These are phyloP conservation scores for Talaromyces verruculosus DNA, from an alignment of 2,329 filamentous ascomycete species.

Conservation along the genomic window DNA sequence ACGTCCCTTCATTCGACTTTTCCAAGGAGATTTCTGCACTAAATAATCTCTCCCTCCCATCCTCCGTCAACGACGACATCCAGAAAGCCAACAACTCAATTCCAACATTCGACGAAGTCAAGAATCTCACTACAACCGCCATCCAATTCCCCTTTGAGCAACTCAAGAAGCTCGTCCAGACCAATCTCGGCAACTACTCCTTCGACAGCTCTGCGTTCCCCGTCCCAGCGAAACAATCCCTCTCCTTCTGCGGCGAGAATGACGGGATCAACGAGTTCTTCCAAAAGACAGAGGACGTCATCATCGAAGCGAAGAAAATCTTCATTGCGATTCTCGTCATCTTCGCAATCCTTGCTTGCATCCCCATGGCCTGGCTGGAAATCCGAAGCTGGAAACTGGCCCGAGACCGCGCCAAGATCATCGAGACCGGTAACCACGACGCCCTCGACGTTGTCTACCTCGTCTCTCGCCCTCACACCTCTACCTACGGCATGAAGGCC, in stretches of 20 bases:
- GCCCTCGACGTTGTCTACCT: slow-evolving; percentile 88
- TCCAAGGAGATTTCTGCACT: slow-evolving; percentile 64
- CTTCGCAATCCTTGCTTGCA: slow-evolving; percentile 69
- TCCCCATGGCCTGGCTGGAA: slow-evolving; percentile 79
- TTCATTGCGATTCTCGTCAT: slow-evolving; percentile 74
- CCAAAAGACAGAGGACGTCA: slow-evolving; percentile 64
- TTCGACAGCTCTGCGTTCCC: slow-evolving; percentile 80
- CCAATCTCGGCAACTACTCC: slow-evolving; percentile 68
- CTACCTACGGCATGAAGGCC: slow-evolving; percentile 68
- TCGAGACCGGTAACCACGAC: slow-evolving; percentile 66
- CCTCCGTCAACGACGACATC: slow-evolving; percentile 67
- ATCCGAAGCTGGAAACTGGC: slow-evolving; percentile 73
- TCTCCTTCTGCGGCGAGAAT: slow-evolving; percentile 88
- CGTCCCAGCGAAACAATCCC: slow-evolving; percentile 74
- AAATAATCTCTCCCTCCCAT: slow-evolving; percentile 67
- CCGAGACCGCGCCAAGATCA: slow-evolving; percentile 66
- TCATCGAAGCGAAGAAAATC: slow-evolving; percentile 67
- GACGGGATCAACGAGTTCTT: slow-evolving; percentile 83
- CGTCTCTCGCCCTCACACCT: slow-evolving; percentile 74
- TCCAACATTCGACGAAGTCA: slow-evolving; percentile 78
- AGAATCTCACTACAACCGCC: slow-evolving; percentile 74
- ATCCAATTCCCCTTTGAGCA: slow-evolving; percentile 79
- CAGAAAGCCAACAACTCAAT: slow-evolving; percentile 73
- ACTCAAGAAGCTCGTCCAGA: slow-evolving; percentile 70
- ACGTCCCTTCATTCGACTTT: slow-evolving; percentile 63